Evolutionary conservation across 1,284 basidiomycete genomes (phyloP).

Genomic region (Malassezia obtusa): DNA sequence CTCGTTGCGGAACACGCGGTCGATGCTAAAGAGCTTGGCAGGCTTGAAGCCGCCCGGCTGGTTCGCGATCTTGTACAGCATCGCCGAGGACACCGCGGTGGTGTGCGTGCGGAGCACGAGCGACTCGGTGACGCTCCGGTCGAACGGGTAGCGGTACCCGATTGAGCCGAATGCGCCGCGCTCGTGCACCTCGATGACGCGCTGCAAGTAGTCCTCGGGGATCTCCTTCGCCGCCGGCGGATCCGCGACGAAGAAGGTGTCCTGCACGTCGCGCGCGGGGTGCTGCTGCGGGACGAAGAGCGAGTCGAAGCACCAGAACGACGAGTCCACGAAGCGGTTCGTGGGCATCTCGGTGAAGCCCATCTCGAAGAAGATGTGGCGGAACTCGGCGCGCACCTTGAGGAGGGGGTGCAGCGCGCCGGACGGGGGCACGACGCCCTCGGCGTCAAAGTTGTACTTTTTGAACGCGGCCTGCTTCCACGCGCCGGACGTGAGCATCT

Average conservation of each 20-base stretch:
- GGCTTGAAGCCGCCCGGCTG: slow-evolving; percentile 73
- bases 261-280: slow-evolving; percentile 92
- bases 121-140: slow-evolving; percentile 76
- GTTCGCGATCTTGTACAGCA: slow-evolving; percentile 70
- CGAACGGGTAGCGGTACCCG: slow-evolving; percentile 98
- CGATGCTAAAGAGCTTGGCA: slow-evolving; percentile 94
- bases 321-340: slow-evolving; percentile 91
- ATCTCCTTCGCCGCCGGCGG: slow-evolving; percentile 69
- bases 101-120: slow-evolving; percentile 94
- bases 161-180: slow-evolving; percentile 83
- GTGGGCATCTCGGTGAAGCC: slow-evolving; percentile 99
- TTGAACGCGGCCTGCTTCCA: slow-evolving; percentile 59
- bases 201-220: slow-evolving; percentile 74
- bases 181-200: slow-evolving; percentile 80
- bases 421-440: slow-evolving; percentile 74
- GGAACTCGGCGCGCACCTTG: slow-evolving; percentile 95
- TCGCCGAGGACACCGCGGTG: slow-evolving; percentile 84
- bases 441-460: slow-evolving; percentile 97
- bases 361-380: slow-evolving; percentile 98
- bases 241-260: slow-evolving; percentile 98
- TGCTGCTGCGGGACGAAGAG: slow-evolving; percentile 99
- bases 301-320: slow-evolving; percentile 99
- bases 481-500: slow-evolving; percentile 68
- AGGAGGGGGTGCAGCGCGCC: slow-evolving; percentile 91
- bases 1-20: slow-evolving; percentile 97